These are phyloP conservation scores for Meyerozyma athensensis DNA, from an alignment of 1,139 yeast species.

Conservation along the genomic window DNA sequence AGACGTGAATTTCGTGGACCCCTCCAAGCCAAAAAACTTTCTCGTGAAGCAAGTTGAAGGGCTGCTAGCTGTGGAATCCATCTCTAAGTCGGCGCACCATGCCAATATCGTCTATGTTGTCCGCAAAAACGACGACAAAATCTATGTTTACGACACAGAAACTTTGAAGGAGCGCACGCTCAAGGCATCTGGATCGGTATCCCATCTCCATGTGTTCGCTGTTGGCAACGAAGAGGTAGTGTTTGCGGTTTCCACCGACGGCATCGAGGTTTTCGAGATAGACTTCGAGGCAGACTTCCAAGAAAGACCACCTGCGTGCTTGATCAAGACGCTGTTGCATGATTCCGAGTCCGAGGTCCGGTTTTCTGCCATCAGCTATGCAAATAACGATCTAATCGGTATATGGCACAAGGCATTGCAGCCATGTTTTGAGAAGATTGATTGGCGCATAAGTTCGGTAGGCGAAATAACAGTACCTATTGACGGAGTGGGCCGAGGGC, in stretches of 20 bases:
- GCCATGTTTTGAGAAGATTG: constrained; percentile 18
- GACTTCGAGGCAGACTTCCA: constrained; percentile 14
- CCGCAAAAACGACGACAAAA: constrained; percentile 5
- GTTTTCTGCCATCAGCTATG: constrained; percentile 13
- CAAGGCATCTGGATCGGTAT: constrained; percentile 6
- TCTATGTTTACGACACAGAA: constrained; percentile 8
- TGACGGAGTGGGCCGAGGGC: constrained; percentile 14
- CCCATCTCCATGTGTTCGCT: constrained; percentile 8
- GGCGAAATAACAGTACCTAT: constrained; percentile 16
- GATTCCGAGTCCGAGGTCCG: constrained; percentile 4
- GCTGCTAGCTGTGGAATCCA: constrained; percentile 1
- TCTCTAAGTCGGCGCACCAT: constrained; percentile 8
- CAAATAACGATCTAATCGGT: constrained; percentile 15
- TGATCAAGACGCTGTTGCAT: constrained; percentile 9
- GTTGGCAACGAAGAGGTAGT: constrained; percentile 14
- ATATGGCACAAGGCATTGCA: constrained; percentile 37
- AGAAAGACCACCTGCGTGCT: constrained; percentile 9
- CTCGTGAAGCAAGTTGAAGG: constrained; percentile 6
- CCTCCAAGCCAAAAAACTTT: constrained; percentile 11
- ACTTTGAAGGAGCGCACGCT: constrained; percentile 5
- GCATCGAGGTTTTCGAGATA: constrained; percentile 27
- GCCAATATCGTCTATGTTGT: constrained; percentile 8
- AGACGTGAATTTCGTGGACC: constrained; percentile 11
- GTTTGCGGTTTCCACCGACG: constrained; percentile 25
- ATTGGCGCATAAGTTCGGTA: constrained; percentile 15